Evolutionary conservation across 2,329 filamentous ascomycete species (phyloP), one percentile per base, ranked within the genome.

Genomic region (Rosellinia necatrix): DNA sequence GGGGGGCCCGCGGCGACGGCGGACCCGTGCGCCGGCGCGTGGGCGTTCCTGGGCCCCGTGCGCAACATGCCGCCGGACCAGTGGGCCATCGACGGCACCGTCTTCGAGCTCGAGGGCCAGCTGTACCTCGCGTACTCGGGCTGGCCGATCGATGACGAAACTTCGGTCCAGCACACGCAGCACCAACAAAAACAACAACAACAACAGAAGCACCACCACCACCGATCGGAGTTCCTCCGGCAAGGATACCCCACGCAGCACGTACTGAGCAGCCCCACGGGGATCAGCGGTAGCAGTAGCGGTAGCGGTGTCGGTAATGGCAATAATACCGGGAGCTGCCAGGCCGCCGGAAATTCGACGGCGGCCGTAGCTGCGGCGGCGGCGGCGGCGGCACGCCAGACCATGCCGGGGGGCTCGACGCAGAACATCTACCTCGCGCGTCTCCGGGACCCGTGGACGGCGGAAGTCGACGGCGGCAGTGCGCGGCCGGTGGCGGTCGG

Each of bases 11-110:
- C 62, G 1, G 56, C 67, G 12, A 55, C 43, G 7, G 64, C 66
- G 29, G 65, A 70, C 25, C 70, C 70, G 4, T 67, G 64, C 13
- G 53, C 43, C 2, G 68, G 66, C 2, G 60, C 61, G 29, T 71
- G 69, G 69, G 68, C 69, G 51, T 71, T 71, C 48, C 56, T 71
- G 1, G 70, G 70, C 3, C 65, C 60, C 25, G 64, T 71, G 22
- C 52, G 58, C 29, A 55, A 48, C 42, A 67, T 67, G 68, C 70
- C 66, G 68, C 70, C 64, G 3, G 62, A 61, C 37, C 67, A 69
- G 38, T 71, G 69, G 70, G 69, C 68, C 13, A 71, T 71, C 56
- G 70, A 71, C 59, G 70, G 67, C 3, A 71, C 70, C 4, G 64
- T 70, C 5, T 68, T 71, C 48, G 64, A 66, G 56, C 54, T 71